A percentile compares a stretch with the other conserved stretches of the same genome.
Evolutionary conservation across 2,329 filamentous ascomycete genomes (phyloP).

Genomic region (Penicillium sp.): DNA sequence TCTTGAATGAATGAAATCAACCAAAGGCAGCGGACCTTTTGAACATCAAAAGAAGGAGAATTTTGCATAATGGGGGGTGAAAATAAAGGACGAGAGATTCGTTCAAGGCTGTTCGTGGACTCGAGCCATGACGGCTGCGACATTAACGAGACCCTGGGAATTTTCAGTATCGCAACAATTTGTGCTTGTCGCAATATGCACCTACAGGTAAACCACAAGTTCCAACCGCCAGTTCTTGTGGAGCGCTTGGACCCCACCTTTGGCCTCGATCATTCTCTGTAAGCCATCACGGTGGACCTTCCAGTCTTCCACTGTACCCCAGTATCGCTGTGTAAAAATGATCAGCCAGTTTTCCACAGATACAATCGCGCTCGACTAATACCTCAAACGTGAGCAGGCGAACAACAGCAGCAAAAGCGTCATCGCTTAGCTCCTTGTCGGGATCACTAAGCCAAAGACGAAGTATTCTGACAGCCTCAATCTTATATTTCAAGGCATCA

Average conservation of each 20-base stretch:
- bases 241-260: conserved; percentile 31
- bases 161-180: background rate
- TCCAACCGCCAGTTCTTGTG: conserved; percentile 32
- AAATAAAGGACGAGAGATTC: conserved; percentile 12
- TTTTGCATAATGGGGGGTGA: background rate
- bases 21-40: conserved; percentile 31
- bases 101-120: conserved; percentile 22
- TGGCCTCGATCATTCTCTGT: conserved; percentile 34
- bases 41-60: conserved; percentile 16
- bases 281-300: conserved; percentile 34
- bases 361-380: background rate
- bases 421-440: conserved; percentile 33
- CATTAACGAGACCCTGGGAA: conserved; percentile 28
- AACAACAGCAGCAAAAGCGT: conserved; percentile 35
- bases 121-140: conserved; percentile 31
- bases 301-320: conserved; percentile 36
- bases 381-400: conserved; percentile 37
- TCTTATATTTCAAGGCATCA: conserved; percentile 33
- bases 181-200: background rate
- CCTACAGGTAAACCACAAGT: conserved; percentile 32
- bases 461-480: conserved; percentile 39
- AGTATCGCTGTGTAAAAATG: conserved; percentile 29
- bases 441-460: conserved; percentile 34
- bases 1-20: conserved; percentile 32
- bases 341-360: background rate